Evolutionary conservation across 2,329 filamentous ascomycete genomes (phyloP), one percentile per base, ranked within the genome.

Genomic region (Didymella segeticola): DNA sequence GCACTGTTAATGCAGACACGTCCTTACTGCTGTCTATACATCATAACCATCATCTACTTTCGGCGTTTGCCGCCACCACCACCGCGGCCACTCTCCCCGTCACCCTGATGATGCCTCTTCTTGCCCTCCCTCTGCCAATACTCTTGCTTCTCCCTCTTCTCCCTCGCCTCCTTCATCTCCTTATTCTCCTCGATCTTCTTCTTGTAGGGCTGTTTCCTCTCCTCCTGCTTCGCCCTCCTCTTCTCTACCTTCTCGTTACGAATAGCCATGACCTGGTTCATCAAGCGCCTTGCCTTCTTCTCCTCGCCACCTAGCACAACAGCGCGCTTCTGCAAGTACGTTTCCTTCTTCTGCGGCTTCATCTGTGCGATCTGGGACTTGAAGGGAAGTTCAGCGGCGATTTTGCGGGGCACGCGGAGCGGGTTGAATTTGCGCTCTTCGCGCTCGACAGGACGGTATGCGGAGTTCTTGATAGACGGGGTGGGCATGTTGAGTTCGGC

Each of bases 261-360:
- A 69, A 99, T 80, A 14, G 93, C 93, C 70, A 90, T 89, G 46
- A 99, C 84, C 81, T 97, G 95, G 79, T 96, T 90, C 86, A 99
- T 89, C 61, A 99, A 80, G 64, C 92, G 87, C 26, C 95, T 83
- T 4, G 92, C 92, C 75, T 89, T 89, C 82, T 89, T 91, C 83
- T 99, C 95, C 75, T 98, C 93, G 36, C 75, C 76, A 22, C 88
- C 88, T 11, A 88, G 83, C 25, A 98, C 91, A n/a, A 98, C 91
- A 12, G 93, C 95, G 9, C 95, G 89, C 80, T 97, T 97, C 80
- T 96, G 91, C 82, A 96, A 82, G 75, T 99, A 99, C 19, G 93
- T 96, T 70, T 88, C 78, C 67, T 87, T 88, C 74, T 85, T 87
- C 79, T 93, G 91, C 56, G 89, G 86, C 77, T 89, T 89, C 79